Conservation (phyloP, 345 rosid genomes). For the Anastatica hierochuntica region DNA sequence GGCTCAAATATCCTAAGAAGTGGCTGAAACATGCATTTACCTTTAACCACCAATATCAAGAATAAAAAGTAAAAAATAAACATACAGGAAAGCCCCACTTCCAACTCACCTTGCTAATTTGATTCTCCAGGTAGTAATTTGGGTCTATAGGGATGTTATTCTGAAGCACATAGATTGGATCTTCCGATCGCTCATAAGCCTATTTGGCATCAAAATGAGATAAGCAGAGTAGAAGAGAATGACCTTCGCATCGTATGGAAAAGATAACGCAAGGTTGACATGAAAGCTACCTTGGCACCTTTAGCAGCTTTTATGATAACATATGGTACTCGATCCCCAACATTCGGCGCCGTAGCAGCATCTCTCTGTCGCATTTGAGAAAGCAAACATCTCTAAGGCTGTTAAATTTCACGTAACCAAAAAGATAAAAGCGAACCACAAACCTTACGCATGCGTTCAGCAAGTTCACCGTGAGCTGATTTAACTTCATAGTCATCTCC, state of each 20-base stretch:
- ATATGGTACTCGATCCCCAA: constrained; percentile 97
- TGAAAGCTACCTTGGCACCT: constrained; percentile 80
- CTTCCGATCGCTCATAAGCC: constrained; percentile 97
- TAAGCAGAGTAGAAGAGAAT: background rate
- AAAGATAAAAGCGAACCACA: constrained; percentile 17
- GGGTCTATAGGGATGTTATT: constrained; percentile 94
- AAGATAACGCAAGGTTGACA: background rate
- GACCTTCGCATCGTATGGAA: background rate
- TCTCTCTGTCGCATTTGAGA: constrained; percentile 58
- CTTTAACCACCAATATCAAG: background rate
- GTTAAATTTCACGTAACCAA: constrained; percentile 19
- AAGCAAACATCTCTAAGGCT: constrained; percentile 2
- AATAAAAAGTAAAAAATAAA: constrained; percentile 3
- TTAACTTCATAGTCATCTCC: constrained; percentile 96
- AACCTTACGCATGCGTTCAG: constrained; percentile 99
- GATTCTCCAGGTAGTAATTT: constrained; percentile 87
- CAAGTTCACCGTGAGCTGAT: constrained; percentile 94
- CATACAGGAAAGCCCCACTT: constrained; percentile 2
- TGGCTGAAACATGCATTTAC: constrained; percentile 47
- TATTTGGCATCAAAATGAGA: constrained; percentile 24
- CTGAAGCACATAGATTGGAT: constrained; percentile 86
- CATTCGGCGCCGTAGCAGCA: constrained; percentile 97
- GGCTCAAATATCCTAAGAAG: constrained; percentile 95
- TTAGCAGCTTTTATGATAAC: constrained; percentile 88
- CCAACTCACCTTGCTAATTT: constrained; percentile 75